Base-by-base conservation (phyloP, 1,284 basidiomycete species). In the Tremellales sp. region DNA sequence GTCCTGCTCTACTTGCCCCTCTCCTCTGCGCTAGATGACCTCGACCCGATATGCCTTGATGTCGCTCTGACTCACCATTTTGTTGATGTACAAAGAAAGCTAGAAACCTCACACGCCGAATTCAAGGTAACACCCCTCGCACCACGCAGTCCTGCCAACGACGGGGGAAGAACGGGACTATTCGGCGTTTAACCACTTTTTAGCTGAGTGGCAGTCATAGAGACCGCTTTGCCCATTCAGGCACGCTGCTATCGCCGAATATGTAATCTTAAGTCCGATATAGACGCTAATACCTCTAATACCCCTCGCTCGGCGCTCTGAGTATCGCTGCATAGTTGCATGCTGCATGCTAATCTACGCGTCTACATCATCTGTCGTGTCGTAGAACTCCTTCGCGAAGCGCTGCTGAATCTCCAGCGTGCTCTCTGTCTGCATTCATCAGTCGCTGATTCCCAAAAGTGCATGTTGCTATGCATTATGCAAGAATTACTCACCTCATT, bases 301-400 rank as follows among this genome's bases (percentile, higher is more conserved):
- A n/a, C n/a, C n/a, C n/a, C n/a, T n/a, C n/a, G n/a, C n/a, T n/a
- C n/a, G n/a, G n/a, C n/a, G n/a, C n/a, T n/a, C 24, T 10, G 6
- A 44, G n/a, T n/a, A n/a, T n/a, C n/a, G n/a, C n/a, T n/a, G n/a
- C n/a, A n/a, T n/a, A n/a, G n/a, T n/a, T 44, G 42, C 27, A 26
- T 44, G 22, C n/a, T 26, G 25, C 11, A 5, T 42, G 12, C 8
- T 31, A 31, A 8, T 36, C 33, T 60, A 69, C 12, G 79, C 73
- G 21, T 83, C 79, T 59, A 79, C 80, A 54, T 97, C 90, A 50
- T 86, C 82, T 2, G 90, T 84, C 0, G 82, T 84, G 7, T 80
- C 79, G 66, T 93, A 96, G 68, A 93, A 92, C 64, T 93, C 89
- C 58, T 79, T 79, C 35, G 90, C 83, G 36, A 93, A 82, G 40